phyloP scores from a whole-genome alignment of 305 asterid species.

The Fraxinus sp. region DNA sequence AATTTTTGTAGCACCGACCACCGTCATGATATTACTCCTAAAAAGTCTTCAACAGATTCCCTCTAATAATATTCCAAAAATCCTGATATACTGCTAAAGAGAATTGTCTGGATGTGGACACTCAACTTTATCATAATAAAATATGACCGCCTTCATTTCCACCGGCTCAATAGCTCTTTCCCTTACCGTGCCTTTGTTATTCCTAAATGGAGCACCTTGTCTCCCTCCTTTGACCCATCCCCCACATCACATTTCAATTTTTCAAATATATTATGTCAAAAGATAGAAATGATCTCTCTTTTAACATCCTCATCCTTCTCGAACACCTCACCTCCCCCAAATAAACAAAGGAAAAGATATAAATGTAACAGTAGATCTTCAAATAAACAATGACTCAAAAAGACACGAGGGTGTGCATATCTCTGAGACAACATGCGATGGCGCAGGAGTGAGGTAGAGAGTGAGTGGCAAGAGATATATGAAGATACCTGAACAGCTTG shows the following conservation, averaged over 20 bases:
- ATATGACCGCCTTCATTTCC: background rate
- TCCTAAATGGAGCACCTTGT: background rate
- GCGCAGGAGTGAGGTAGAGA: background rate
- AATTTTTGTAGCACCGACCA: background rate
- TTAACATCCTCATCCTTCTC: background rate
- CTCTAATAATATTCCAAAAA: background rate
- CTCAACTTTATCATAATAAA: background rate
- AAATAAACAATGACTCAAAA: background rate
- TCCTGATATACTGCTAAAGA: background rate
- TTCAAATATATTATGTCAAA: background rate
- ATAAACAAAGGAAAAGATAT: background rate
- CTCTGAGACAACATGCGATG: background rate
- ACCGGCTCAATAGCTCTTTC: background rate
- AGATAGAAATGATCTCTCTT: background rate
- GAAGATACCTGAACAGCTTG: conserved; percentile 92
- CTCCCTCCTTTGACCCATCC: background rate
- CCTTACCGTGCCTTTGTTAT: background rate
- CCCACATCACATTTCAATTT: background rate
- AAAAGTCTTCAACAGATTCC: background rate
- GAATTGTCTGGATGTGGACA: background rate
- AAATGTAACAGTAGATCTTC: background rate
- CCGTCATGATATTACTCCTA: background rate
- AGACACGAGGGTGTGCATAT: background rate
- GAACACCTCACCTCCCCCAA: background rate
- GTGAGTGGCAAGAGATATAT: background rate